Conservation (phyloP, 805 yeast genomes). For the Ogataea ganodermae region DNA sequence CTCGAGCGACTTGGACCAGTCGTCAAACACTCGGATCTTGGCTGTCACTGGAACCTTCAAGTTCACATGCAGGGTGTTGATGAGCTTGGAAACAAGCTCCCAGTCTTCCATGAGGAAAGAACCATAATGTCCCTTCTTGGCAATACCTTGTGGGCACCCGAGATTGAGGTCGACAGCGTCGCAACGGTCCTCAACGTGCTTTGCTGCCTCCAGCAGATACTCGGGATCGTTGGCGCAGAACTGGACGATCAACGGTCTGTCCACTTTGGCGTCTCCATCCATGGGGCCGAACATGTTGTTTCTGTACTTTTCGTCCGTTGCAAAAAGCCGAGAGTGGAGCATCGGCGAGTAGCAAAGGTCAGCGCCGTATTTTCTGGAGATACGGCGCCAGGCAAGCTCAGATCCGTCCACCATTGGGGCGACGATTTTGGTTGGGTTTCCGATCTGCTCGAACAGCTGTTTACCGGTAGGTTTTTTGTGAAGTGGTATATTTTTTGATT, state of each 20-base stretch:
- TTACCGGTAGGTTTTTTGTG: slow-evolving; percentile 53
- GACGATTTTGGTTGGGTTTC: slow-evolving; percentile 78
- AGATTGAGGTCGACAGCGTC: slow-evolving; percentile 95
- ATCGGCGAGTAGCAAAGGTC: slow-evolving; percentile 94
- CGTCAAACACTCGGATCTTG: slow-evolving; percentile 87
- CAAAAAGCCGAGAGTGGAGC: slow-evolving; percentile 91
- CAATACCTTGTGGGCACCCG: slow-evolving; percentile 99
- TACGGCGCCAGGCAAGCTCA: slow-evolving; percentile 91
- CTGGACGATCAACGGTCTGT: slow-evolving; percentile 89
- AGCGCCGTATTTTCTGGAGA: slow-evolving; percentile 88
- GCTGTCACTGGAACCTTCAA: slow-evolving; percentile 91
- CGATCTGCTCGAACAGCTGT: slow-evolving; percentile 66
- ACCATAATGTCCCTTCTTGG: slow-evolving; percentile 92
- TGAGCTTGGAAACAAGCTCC: slow-evolving; percentile 74
- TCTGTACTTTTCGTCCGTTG: slow-evolving; percentile 80
- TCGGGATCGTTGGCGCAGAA: slow-evolving; percentile 97
- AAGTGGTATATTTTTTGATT: background rate
- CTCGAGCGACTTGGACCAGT: slow-evolving; percentile 74
- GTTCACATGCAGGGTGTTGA: slow-evolving; percentile 70
- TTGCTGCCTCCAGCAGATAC: slow-evolving; percentile 77
- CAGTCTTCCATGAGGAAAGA: slow-evolving; percentile 97
- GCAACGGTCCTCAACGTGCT: slow-evolving; percentile 74
- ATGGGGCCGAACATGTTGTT: slow-evolving; percentile 65
- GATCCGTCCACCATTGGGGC: slow-evolving; percentile 99
- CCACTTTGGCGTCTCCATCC: slow-evolving; percentile 71